A percentile compares a stretch with the other conserved stretches of the same genome.
Conservation (phyloP, 306 rosid genomes). For the Prunus mira region DNA sequence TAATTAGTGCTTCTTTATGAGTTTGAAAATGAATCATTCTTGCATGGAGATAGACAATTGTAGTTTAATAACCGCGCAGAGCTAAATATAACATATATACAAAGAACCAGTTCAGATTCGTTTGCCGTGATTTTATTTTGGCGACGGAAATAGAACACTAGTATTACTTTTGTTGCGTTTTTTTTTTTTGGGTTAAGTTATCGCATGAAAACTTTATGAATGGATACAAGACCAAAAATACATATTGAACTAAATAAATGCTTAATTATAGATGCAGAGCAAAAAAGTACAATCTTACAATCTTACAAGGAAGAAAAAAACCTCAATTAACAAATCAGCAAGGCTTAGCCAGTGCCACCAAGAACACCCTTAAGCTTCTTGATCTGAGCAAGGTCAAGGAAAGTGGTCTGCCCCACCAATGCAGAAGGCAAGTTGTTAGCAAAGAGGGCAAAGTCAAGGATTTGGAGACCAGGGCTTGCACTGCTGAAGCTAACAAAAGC, state of each 20-base stretch:
- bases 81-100: too few relatives aligned
- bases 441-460: slow-evolving; percentile 71
- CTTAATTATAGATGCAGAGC: background rate
- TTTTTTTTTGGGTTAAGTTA: too few relatives aligned
- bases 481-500: slow-evolving; percentile 55
- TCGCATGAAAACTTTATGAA: too few relatives aligned
- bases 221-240: background rate
- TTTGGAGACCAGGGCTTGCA: slow-evolving; percentile 83
- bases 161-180: too few relatives aligned
- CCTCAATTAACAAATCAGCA: background rate
- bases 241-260: background rate
- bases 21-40: too few relatives aligned
- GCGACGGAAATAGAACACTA: too few relatives aligned
- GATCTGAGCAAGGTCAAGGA: slow-evolving; percentile 59
- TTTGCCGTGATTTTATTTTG: too few relatives aligned
- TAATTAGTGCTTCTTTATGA: too few relatives aligned
- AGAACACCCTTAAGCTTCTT: slow-evolving; percentile 82
- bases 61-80: too few relatives aligned
- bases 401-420: slow-evolving; percentile 48
- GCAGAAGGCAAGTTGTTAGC: slow-evolving; percentile 53
- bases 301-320: background rate
- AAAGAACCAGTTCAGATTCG: too few relatives aligned
- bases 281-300: background rate
- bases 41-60: too few relatives aligned
- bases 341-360: slow-evolving; percentile 59